Evolutionary conservation across 2,329 filamentous ascomycete species (phyloP), one percentile per base, ranked within the genome.

Genomic region (Pseudonectria buxi): DNA sequence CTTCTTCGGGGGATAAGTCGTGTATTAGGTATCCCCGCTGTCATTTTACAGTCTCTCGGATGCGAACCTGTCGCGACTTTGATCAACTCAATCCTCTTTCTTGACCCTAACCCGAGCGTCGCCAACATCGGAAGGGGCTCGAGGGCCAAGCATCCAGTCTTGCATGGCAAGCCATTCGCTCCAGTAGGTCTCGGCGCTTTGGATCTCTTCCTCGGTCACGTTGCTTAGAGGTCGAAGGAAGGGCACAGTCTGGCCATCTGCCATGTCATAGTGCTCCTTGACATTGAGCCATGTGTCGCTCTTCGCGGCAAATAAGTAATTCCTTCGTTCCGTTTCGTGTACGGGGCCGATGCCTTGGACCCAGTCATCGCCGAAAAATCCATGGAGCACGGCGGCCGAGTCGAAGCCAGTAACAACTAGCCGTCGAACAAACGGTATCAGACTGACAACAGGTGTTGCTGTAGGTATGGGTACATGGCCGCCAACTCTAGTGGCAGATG

Each of bases 331-430:
- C 45, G 84, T 81, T 58, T 95, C 86, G 55, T 94, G 85, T 40
- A 95, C 68, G 10, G 81, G 78, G 0, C 88, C 84, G 32, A 96
- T 73, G 2, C 92, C 92, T 14, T 74, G 68, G 24, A 68, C 62
- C 86, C 89, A 98, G 56, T 94, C 83, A 46, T 95, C 86, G n/a
- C 92, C 92, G 51, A 96, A 98, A 66, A 95, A 95, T 10, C 88
- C 88, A 55, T 95, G 86, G 41, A 98, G 68, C n/a, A 96, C 81
- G 1, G 80, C 80, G 0, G 84, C 80, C 27, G 80, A 81, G 59
- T 96, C 92, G 66, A 94, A 92, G 2, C 89, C 90, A 0, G 90
- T 96, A 12, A 86, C 86, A 30, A 96, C 80, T 3, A 96, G 74
- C 12, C 92, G 85, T 24, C 90, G 82, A 43, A 96, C 81, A 59